A percentile compares a stretch with the other conserved stretches of the same genome.
phyloP scores from a whole-genome alignment of 2,329 filamentous ascomycete genomes.

The Dothideomycetes sp. region DNA sequence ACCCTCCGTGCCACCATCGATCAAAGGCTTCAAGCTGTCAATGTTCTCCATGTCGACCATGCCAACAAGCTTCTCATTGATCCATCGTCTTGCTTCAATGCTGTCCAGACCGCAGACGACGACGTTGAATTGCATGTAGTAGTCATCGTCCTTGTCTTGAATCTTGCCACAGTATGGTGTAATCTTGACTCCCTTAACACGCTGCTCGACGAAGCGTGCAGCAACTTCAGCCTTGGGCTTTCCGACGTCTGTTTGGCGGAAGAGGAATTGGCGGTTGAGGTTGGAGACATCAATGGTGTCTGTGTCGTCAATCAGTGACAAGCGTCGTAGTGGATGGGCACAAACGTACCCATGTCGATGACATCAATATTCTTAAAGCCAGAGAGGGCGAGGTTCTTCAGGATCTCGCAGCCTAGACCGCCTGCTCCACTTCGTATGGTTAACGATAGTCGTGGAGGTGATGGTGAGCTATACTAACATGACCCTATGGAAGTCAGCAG shows the following conservation, averaged over 20 bases:
- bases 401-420: slow-evolving; percentile 87
- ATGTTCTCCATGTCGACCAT: slow-evolving; percentile 79
- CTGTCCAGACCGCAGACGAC: slow-evolving; percentile 92
- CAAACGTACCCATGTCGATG: slow-evolving; percentile 79
- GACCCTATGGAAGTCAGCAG: slow-evolving; percentile 34
- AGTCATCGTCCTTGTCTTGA: slow-evolving; percentile 91
- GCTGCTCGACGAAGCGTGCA: slow-evolving; percentile 78
- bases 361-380: slow-evolving; percentile 97
- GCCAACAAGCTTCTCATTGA: slow-evolving; percentile 84
- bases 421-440: slow-evolving; percentile 64
- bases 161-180: slow-evolving; percentile 91
- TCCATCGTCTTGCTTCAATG: slow-evolving; percentile 96
- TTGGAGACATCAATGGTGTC: slow-evolving; percentile 99
- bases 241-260: slow-evolving; percentile 83
- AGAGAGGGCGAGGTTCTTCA: slow-evolving; percentile 91
- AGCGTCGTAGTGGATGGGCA: slow-evolving; percentile 4
- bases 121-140: slow-evolving; percentile 94
- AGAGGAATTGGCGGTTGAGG: slow-evolving; percentile 93
- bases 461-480: slow-evolving; percentile 38
- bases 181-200: slow-evolving; percentile 85
- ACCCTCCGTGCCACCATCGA: slow-evolving; percentile 94
- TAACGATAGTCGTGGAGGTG: slow-evolving; percentile 2
- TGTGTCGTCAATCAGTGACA: slow-evolving; percentile 1
- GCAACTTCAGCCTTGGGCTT: slow-evolving; percentile 91
- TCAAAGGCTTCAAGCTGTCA: slow-evolving; percentile 83